These are phyloP conservation scores for Graphilbum sp. DNA, from an alignment of 2,329 filamentous ascomycete genomes.

Conservation along the genomic window DNA sequence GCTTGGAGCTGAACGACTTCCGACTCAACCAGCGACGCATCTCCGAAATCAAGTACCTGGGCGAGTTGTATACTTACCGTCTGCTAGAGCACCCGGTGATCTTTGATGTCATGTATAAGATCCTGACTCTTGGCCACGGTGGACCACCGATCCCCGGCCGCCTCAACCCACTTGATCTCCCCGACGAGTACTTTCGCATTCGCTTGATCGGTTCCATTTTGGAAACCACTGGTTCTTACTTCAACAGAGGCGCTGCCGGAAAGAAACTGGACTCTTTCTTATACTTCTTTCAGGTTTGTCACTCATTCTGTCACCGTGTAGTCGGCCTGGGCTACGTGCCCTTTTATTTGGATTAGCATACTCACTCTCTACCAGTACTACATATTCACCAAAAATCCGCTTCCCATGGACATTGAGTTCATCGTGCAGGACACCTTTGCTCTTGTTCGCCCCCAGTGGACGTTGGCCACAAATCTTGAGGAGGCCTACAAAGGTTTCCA, in stretches of 20 bases:
- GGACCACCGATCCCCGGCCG: slow-evolving; percentile 69
- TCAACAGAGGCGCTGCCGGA: slow-evolving; percentile 79
- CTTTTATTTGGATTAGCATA: background rate
- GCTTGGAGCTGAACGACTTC: slow-evolving; percentile 91
- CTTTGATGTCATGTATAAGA: slow-evolving; percentile 88
- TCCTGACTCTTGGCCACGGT: slow-evolving; percentile 82
- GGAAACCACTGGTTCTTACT: slow-evolving; percentile 92
- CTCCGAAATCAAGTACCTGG: slow-evolving; percentile 90
- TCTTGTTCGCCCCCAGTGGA: slow-evolving; percentile 81
- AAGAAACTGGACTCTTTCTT: slow-evolving; percentile 98
- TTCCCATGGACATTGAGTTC: slow-evolving; percentile 97
- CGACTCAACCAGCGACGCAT: slow-evolving; percentile 91
- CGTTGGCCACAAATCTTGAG: slow-evolving; percentile 60
- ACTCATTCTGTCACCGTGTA: no score
- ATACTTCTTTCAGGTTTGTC: slow-evolving; percentile 67
- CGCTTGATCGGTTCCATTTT: slow-evolving; percentile 77
- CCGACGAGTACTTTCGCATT: slow-evolving; percentile 93
- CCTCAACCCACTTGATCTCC: slow-evolving; percentile 63
- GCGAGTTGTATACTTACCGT: slow-evolving; percentile 93
- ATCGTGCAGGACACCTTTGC: slow-evolving; percentile 85
- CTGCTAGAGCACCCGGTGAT: slow-evolving; percentile 91
- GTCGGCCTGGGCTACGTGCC: no score
- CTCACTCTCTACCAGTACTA: slow-evolving; percentile 48
- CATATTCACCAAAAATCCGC: slow-evolving; percentile 70
- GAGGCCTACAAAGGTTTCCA: slow-evolving; percentile 75